phyloP scores from a whole-genome alignment of 352 stramenopile species.

The Phytophthora kernoviae region DNA sequence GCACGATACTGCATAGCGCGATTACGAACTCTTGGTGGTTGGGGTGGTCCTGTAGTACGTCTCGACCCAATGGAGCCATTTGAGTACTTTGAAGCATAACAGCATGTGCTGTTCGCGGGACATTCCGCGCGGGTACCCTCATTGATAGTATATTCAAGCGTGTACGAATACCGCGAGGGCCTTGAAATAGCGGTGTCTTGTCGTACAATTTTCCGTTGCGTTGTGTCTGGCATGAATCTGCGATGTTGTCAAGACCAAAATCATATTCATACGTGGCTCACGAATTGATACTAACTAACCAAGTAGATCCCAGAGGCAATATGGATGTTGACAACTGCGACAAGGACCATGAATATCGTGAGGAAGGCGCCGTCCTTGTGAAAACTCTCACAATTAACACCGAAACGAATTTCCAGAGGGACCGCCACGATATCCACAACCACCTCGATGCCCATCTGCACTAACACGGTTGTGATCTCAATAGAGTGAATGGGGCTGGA shows the following conservation, averaged over 20 bases:
- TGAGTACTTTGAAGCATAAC: too few species aligned
- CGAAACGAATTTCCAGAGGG: slow-evolving; percentile 24
- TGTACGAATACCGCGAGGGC: too few species aligned
- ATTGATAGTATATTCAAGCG: too few species aligned
- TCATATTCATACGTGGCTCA: neutral
- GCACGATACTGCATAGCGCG: neutral
- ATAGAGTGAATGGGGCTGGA: slow-evolving; percentile 9
- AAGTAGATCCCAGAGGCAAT: slow-evolving; percentile 21
- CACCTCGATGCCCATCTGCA: slow-evolving; percentile 34
- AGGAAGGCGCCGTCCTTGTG: slow-evolving; percentile 34
- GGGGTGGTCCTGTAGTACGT: too few species aligned
- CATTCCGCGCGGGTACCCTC: too few species aligned
- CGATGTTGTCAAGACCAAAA: neutral
- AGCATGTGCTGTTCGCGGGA: too few species aligned
- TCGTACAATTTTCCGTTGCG: too few species aligned
- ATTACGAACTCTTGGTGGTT: too few species aligned
- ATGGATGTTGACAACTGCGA: slow-evolving; percentile 30
- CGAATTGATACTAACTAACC: neutral
- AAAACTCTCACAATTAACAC: slow-evolving; percentile 26
- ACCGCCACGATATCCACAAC: slow-evolving; percentile 32
- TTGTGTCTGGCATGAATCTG: too few species aligned
- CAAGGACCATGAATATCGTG: slow-evolving; percentile 30
- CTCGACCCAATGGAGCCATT: too few species aligned
- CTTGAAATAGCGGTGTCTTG: too few species aligned
- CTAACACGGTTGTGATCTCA: slow-evolving; percentile 17